These are phyloP conservation scores for Lolium perenne DNA, from an alignment of 176 grass and related monocot species.

Conservation along the genomic window DNA sequence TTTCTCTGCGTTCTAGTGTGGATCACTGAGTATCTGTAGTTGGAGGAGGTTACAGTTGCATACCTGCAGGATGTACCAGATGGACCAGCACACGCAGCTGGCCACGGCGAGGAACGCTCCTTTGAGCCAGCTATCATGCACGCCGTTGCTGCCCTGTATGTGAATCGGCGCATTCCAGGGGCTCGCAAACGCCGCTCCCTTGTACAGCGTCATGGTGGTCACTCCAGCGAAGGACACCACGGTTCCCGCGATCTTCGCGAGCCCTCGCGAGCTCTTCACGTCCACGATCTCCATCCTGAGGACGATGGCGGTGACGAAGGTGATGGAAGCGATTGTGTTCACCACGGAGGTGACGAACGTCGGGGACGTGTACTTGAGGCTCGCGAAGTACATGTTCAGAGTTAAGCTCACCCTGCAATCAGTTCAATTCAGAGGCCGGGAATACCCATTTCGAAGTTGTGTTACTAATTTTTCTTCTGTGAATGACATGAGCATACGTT, in stretches of 20 bases:
- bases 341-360: constrained; percentile 77
- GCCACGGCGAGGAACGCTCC: constrained; percentile 68
- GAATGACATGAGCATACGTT: neutral
- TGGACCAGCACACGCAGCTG: constrained; percentile 80
- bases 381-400: constrained; percentile 95
- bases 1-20: too few species aligned
- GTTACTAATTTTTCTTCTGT: too few species aligned
- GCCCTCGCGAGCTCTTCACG: constrained; percentile 55
- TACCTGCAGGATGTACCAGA: constrained; percentile 95
- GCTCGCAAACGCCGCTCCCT: constrained; percentile 57
- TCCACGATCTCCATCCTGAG: constrained; percentile 81
- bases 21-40: neutral
- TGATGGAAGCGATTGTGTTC: constrained; percentile 78
- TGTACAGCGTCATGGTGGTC: constrained; percentile 93
- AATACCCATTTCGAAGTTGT: too few species aligned
- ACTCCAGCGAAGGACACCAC: constrained; percentile 73
- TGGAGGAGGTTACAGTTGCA: too few species aligned
- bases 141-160: constrained; percentile 42
- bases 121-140: constrained; percentile 65
- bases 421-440: neutral
- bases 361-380: constrained; percentile 84
- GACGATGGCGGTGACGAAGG: constrained; percentile 83
- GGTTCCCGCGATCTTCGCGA: constrained; percentile 73
- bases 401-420: constrained; percentile 74
- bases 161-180: constrained; percentile 58